Evolutionary conservation across 1,284 basidiomycete genomes (phyloP).

Genomic region (Neotropicomus parvogracilis): DNA sequence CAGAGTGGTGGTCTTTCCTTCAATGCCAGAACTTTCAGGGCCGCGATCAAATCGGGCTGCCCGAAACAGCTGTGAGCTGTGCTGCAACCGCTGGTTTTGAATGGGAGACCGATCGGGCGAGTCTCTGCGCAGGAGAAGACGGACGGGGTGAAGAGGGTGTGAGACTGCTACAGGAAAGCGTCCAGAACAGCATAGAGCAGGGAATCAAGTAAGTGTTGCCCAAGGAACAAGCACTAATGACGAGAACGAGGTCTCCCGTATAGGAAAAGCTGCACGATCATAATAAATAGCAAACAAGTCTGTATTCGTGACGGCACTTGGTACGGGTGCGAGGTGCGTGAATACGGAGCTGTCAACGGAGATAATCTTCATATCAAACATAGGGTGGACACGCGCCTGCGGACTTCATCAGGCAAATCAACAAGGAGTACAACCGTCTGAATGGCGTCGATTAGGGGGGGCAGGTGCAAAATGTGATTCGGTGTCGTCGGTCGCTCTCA

Average conservation of each 20-base stretch:
- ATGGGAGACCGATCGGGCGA: conserved; percentile 62
- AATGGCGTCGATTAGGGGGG: conserved; percentile 40
- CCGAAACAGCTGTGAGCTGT: conserved; percentile 64
- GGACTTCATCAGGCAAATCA: conserved; percentile 79
- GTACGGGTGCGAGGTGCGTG: conserved; percentile 79
- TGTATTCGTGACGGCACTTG: conserved; percentile 79
- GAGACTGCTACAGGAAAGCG: conserved; percentile 57
- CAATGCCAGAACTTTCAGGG: conserved; percentile 77
- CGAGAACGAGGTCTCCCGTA: conserved; percentile 6
- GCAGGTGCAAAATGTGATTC: conserved; percentile 10
- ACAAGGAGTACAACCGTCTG: conserved; percentile 65
- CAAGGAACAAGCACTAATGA: neutral
- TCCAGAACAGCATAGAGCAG: conserved; percentile 44
- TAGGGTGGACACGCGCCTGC: conserved; percentile 70
- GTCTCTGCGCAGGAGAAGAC: conserved; percentile 54
- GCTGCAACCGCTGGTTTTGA: conserved; percentile 61
- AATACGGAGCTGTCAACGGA: conserved; percentile 18
- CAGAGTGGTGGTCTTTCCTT: conserved; percentile 71
- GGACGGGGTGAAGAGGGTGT: conserved; percentile 63
- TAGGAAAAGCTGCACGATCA: conserved; percentile 81
- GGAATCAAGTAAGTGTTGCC: conserved; percentile 52
- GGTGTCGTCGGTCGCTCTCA: conserved; percentile 10
- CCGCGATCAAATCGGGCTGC: conserved; percentile 57
- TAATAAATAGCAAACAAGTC: conserved; percentile 65
- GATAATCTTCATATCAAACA: conserved; percentile 25